Evolutionary conservation across 176 grass and related monocot genomes (phyloP).

Genomic region (Carex myosuroides): DNA sequence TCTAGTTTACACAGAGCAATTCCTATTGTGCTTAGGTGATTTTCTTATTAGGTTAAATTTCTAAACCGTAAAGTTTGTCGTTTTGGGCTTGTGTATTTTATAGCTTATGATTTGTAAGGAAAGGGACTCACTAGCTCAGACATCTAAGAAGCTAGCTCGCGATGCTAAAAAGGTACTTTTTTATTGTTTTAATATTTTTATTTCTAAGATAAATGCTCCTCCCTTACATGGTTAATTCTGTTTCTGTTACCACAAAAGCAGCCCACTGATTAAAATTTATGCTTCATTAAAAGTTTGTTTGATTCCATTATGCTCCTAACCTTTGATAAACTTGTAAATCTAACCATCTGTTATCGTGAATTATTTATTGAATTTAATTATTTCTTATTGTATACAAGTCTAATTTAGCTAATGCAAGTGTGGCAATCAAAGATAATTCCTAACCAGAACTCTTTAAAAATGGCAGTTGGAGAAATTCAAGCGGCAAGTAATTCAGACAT

Average conservation of each 20-base stretch:
- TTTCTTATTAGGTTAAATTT: not conserved
- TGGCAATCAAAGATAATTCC: not conserved
- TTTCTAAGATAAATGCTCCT: not conserved
- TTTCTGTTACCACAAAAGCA: not conserved
- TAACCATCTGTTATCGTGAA: not conserved
- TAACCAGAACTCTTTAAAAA: not conserved
- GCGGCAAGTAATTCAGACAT: constrained; percentile 82
- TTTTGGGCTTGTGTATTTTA: not conserved
- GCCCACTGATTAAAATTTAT: not conserved
- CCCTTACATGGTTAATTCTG: not conserved
- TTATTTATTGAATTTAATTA: not conserved
- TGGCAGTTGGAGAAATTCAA: constrained; percentile 89
- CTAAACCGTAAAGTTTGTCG: not conserved
- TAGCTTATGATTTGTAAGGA: constrained; percentile 79
- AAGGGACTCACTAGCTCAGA: constrained; percentile 68
- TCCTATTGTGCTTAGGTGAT: not conserved
- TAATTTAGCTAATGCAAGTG: not conserved
- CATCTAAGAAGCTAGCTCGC: constrained; percentile 60
- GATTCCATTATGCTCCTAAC: not conserved
- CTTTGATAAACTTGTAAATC: not conserved
- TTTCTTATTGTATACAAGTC: not conserved
- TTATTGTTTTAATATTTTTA: not conserved
- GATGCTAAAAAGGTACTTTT: constrained; percentile 64
- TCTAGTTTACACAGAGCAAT: not conserved
- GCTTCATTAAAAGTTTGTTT: not conserved